Conservation (phyloP, 331 rosid genomes). For the Spiraea crenata region DNA sequence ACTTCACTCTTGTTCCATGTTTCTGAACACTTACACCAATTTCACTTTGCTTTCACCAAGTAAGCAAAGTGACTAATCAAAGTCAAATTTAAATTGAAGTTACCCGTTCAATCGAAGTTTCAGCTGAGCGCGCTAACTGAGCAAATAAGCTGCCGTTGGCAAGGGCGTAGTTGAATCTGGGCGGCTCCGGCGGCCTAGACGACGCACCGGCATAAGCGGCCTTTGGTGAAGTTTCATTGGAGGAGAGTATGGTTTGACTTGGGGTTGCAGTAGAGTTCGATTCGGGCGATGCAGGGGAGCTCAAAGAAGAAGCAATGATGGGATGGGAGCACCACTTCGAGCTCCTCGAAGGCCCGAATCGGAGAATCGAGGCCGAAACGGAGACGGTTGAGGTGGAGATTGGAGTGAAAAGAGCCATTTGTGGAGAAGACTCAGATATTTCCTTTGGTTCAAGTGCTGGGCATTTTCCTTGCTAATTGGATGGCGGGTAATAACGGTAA, state of each 20-base stretch:
- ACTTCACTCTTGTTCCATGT: too few relatives aligned
- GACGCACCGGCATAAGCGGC: constrained; percentile 40
- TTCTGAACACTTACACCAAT: neutral
- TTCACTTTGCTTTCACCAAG: neutral
- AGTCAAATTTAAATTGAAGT: neutral
- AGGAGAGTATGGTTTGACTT: constrained; percentile 29
- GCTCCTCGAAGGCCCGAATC: constrained; percentile 16
- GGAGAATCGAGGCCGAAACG: constrained; percentile 28
- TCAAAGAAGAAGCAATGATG: constrained; percentile 56
- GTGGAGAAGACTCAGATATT: neutral
- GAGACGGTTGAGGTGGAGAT: constrained; percentile 35
- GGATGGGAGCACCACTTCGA: constrained; percentile 24
- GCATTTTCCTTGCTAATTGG: neutral
- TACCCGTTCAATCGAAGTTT: constrained; percentile 86
- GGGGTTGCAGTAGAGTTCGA: constrained; percentile 38
- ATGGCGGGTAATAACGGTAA: constrained; percentile 24
- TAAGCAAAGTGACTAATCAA: neutral
- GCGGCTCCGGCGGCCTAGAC: constrained; percentile 36
- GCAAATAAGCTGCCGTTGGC: constrained; percentile 46
- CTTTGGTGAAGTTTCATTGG: constrained; percentile 37
- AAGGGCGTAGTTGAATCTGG: constrained; percentile 43
- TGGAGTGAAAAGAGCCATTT: constrained; percentile 65
- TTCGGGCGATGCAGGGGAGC: constrained; percentile 59
- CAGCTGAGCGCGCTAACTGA: constrained; percentile 56
- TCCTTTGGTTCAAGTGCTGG: neutral